phyloP scores from a whole-genome alignment of 164 flowering plant species.

The Aristolochia fimbriata region DNA sequence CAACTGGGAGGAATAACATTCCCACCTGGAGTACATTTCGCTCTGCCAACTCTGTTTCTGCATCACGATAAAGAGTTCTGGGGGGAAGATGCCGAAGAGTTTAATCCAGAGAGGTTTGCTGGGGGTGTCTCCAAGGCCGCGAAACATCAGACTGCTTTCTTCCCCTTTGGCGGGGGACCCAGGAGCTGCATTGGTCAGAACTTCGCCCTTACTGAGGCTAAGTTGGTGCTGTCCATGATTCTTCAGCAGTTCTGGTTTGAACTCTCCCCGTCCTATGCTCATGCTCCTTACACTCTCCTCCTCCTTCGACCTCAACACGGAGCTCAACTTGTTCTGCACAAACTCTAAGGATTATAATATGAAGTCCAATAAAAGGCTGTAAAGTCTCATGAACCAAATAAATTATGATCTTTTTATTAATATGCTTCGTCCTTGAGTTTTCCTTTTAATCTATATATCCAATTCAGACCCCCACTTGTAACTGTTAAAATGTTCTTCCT shows the following conservation, averaged over 20 bases:
- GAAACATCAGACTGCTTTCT: neutral
- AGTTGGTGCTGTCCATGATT: slow-evolving; percentile 1
- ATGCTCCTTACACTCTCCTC: neutral
- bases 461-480: too few species aligned
- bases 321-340: neutral
- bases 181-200: slow-evolving; percentile 1
- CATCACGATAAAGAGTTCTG: neutral
- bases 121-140: neutral
- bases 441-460: too few species aligned
- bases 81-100: slow-evolving; percentile 4
- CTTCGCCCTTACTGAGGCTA: slow-evolving; percentile 4
- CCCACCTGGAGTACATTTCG: neutral
- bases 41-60: neutral
- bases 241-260: neutral
- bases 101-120: neutral
- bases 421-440: too few species aligned
- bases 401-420: too few species aligned
- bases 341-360: neutral
- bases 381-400: too few species aligned
- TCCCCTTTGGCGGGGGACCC: slow-evolving; percentile 2
- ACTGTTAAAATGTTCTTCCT: too few species aligned
- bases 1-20: neutral
- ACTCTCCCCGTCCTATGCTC: neutral
- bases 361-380: too few species aligned
- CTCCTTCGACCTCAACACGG: slow-evolving; percentile 2